A percentile compares a stretch with the other conserved stretches of the same genome.
These are phyloP conservation scores for Ogataea pini DNA, from an alignment of 805 yeast genomes.

Conservation along the genomic window DNA sequence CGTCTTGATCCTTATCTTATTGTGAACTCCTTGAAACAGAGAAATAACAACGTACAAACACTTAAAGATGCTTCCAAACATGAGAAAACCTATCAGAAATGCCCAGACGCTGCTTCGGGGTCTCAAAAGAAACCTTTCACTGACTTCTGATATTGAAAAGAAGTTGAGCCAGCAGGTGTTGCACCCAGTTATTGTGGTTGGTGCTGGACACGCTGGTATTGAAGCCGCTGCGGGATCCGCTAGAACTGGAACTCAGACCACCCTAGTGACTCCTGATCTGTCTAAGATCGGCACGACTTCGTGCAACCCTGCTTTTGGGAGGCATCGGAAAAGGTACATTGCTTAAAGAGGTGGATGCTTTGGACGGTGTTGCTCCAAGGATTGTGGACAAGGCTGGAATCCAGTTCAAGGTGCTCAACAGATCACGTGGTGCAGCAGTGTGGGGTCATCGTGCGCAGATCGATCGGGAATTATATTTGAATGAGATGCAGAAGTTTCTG, in stretches of 20 bases:
- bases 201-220: slow-evolving; percentile 99
- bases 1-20: too few relatives aligned
- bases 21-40: too few relatives aligned
- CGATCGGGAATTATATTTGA: slow-evolving; percentile 75
- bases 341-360: slow-evolving; percentile 89
- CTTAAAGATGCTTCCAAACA: not conserved
- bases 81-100: not conserved
- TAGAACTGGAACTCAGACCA: slow-evolving; percentile 70
- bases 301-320: slow-evolving; percentile 95
- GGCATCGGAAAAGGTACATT: slow-evolving; percentile 98
- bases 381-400: slow-evolving; percentile 94
- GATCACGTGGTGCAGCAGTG: slow-evolving; percentile 91
- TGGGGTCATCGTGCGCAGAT: slow-evolving; percentile 99
- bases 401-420: slow-evolving; percentile 82
- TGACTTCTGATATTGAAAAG: slow-evolving; percentile 39
- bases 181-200: slow-evolving; percentile 81
- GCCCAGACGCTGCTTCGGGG: not conserved
- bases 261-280: slow-evolving; percentile 74
- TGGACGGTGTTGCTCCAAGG: slow-evolving; percentile 86
- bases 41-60: not conserved
- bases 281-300: slow-evolving; percentile 89
- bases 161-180: slow-evolving; percentile 34
- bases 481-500: slow-evolving; percentile 75
- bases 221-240: slow-evolving; percentile 97
- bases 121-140: slow-evolving; percentile 19